A percentile compares a stretch with the other conserved stretches of the same genome.
Evolutionary conservation across 2,329 filamentous ascomycete genomes (phyloP).

Genomic region (Colletotrichum sp.): DNA sequence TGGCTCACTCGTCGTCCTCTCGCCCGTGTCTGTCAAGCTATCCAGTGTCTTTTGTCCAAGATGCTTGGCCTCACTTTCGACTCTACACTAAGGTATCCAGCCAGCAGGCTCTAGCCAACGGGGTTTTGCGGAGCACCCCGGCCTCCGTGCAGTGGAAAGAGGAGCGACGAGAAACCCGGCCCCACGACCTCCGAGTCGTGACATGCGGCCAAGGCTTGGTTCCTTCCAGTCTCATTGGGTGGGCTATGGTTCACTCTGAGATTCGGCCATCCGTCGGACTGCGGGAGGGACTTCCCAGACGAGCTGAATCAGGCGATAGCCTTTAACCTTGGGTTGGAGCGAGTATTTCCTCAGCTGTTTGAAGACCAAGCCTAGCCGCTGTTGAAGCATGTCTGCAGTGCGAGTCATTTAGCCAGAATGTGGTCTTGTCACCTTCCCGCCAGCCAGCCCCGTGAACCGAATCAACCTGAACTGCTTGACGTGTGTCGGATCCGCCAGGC

Average conservation of each 20-base stretch:
- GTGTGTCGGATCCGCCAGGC: background rate
- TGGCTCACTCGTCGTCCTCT: background rate
- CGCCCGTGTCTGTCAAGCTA: background rate
- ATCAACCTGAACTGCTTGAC: background rate
- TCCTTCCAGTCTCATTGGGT: background rate
- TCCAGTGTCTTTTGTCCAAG: background rate
- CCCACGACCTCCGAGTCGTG: background rate
- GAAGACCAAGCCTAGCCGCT: background rate
- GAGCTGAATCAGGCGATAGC: background rate
- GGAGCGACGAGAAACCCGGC: background rate
- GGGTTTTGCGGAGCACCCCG: background rate
- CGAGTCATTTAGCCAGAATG: constrained; percentile 4
- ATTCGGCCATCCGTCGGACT: background rate
- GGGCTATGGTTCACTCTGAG: background rate
- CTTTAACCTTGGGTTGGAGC: background rate
- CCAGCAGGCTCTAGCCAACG: background rate
- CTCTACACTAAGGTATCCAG: background rate
- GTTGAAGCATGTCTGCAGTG: background rate
- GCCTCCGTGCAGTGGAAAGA: background rate
- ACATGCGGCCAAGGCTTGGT: constrained; percentile 4
- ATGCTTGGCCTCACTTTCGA: background rate
- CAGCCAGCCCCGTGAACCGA: background rate
- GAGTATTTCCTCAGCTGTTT: background rate
- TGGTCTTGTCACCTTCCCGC: background rate
- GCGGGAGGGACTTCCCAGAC: background rate